phyloP scores from a whole-genome alignment of 2,329 filamentous ascomycete genomes.

The Pleurostoma richardsiae region DNA sequence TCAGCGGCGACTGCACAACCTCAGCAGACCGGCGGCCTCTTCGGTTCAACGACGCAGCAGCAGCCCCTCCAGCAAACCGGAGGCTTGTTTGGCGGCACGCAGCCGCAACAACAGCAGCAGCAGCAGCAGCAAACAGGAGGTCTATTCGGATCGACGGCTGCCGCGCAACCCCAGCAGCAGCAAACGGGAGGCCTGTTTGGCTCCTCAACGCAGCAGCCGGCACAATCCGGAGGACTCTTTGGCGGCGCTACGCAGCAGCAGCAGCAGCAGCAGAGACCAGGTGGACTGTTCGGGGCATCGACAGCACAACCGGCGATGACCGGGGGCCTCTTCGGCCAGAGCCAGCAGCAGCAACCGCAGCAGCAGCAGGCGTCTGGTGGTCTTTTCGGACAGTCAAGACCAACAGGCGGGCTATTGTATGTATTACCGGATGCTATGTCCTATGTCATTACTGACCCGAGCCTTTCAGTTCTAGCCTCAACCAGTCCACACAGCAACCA shows the following conservation, averaged over 20 bases:
- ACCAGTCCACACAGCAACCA: constrained; percentile 14
- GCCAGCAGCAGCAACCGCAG: constrained; percentile 1
- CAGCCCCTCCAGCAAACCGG: constrained; percentile 15
- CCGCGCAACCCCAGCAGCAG: constrained; percentile 12
- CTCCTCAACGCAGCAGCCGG: constrained; percentile 15
- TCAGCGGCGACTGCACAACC: constrained; percentile 12
- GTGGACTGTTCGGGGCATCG: constrained; percentile 13
- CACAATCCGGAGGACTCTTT: constrained; percentile 28
- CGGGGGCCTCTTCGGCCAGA: constrained; percentile 28
- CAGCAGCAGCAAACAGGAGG: constrained; percentile 17
- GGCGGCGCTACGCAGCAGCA: constrained; percentile 16
- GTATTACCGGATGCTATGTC: constrained; percentile 1
- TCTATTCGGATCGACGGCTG: constrained; percentile 23
- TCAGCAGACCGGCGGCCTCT: constrained; percentile 19
- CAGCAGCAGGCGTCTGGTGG: constrained; percentile 4
- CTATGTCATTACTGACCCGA: not conserved
- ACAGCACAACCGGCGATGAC: constrained; percentile 24
- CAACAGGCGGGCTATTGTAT: constrained; percentile 18
- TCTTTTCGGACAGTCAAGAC: constrained; percentile 11
- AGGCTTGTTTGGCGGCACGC: constrained; percentile 12
- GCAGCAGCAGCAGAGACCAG: constrained; percentile 8
- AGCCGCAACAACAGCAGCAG: constrained; percentile 10
- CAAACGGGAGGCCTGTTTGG: constrained; percentile 12
- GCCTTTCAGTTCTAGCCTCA: constrained; percentile 5
- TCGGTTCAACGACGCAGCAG: constrained; percentile 19